A percentile compares a stretch with the other conserved stretches of the same genome.
Conservation (phyloP, 192 early-diverging fungal genomes). For the Podila epigama region DNA sequence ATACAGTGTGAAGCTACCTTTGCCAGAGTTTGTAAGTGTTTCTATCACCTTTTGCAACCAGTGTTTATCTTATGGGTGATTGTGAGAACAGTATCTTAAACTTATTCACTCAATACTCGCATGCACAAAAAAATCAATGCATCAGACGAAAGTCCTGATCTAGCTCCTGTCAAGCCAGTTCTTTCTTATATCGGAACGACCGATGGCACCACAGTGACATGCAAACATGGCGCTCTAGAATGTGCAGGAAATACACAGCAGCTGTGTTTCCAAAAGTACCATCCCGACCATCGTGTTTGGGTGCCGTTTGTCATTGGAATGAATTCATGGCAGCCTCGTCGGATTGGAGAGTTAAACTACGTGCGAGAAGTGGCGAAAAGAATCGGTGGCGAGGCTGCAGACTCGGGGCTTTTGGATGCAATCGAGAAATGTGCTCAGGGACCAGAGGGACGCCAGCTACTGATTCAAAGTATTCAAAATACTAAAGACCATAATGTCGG, state of each 20-base stretch:
- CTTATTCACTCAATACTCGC: neutral
- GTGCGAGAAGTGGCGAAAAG: slow-evolving; percentile 15
- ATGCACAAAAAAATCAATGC: neutral
- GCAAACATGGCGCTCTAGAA: slow-evolving; percentile 53
- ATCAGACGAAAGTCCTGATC: slow-evolving; percentile 5
- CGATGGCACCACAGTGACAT: slow-evolving; percentile 18
- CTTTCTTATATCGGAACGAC: slow-evolving; percentile 32
- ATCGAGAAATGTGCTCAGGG: neutral
- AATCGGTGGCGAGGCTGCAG: neutral
- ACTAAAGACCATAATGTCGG: slow-evolving; percentile 51
- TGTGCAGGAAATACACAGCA: slow-evolving; percentile 60
- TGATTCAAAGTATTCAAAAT: slow-evolving; percentile 29
- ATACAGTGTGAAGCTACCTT: slow-evolving; percentile 61
- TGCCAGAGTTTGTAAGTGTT: slow-evolving; percentile 45
- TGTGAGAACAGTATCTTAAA: neutral
- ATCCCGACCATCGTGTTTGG: slow-evolving; percentile 46
- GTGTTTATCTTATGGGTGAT: neutral
- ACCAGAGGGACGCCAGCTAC: neutral
- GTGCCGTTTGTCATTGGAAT: slow-evolving; percentile 49
- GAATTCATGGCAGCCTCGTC: slow-evolving; percentile 32
- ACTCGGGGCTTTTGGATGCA: neutral
- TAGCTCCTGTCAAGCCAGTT: slow-evolving; percentile 13
- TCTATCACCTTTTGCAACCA: neutral
- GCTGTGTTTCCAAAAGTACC: slow-evolving; percentile 54
- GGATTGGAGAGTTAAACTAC: slow-evolving; percentile 26